phyloP scores from a whole-genome alignment of 2,329 filamentous ascomycete species.

The Monilinia laxa region DNA sequence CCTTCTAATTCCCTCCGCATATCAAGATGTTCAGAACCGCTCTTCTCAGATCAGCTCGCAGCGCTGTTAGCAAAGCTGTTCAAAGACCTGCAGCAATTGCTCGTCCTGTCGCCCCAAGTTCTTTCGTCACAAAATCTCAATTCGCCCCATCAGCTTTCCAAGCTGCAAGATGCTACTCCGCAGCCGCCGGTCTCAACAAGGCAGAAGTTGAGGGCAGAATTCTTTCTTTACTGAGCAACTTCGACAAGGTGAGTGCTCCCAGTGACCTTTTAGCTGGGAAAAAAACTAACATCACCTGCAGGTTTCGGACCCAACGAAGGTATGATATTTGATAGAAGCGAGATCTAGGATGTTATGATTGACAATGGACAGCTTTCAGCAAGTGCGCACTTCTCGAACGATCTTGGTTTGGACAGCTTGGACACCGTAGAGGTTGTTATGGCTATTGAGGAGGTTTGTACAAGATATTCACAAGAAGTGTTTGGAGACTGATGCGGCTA shows the following conservation, averaged over 20 bases:
- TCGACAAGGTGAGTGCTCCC: slow-evolving; percentile 77
- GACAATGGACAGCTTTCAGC: slow-evolving; percentile 66
- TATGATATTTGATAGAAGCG: slow-evolving; percentile 43
- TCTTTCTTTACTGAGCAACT: slow-evolving; percentile 88
- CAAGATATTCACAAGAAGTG: slow-evolving; percentile 7
- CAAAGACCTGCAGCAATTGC: slow-evolving; percentile 54
- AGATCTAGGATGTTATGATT: slow-evolving; percentile 29
- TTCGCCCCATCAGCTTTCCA: slow-evolving; percentile 64
- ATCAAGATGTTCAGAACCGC: slow-evolving; percentile 85
- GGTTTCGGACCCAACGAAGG: slow-evolving; percentile 67
- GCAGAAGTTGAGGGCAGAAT: slow-evolving; percentile 89
- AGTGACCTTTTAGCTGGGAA: slow-evolving; percentile 11
- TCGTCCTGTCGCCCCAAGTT: slow-evolving; percentile 58
- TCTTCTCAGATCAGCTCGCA: slow-evolving; percentile 72
- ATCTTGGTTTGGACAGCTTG: slow-evolving; percentile 93
- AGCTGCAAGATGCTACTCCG: slow-evolving; percentile 81
- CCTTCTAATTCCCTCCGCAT: slow-evolving; percentile 29
- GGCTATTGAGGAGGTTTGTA: slow-evolving; percentile 91
- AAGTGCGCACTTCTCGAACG: slow-evolving; percentile 89
- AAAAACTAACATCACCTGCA: slow-evolving; percentile 42
- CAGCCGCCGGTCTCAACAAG: slow-evolving; percentile 73
- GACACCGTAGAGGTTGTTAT: slow-evolving; percentile 99
- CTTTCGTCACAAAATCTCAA: slow-evolving; percentile 61
- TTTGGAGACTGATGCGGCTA: slow-evolving; percentile 35
- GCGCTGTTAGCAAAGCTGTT: slow-evolving; percentile 49